Evolutionary conservation across 2,329 filamentous ascomycete genomes (phyloP), one percentile per base, ranked within the genome.

Genomic region (Oidium heveae): DNA sequence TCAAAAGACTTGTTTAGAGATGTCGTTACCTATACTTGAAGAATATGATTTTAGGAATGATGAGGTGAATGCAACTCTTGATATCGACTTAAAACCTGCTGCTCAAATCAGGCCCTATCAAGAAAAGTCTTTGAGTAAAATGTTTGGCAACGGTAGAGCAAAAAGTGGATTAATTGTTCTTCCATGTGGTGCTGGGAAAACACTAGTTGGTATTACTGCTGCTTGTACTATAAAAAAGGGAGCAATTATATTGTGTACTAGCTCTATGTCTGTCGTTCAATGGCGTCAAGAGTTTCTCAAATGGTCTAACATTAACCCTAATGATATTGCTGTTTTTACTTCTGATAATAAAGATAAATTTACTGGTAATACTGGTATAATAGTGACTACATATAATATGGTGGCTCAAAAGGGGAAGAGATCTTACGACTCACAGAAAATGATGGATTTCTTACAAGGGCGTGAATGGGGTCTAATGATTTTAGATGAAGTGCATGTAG

Each of bases 301-400:
- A 62, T 98, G 91, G 91, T 95, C 88, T n/a, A 96, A 96, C 64
- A 94, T 94, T 58, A 84, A 88, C 61, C 86, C 88, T 0, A 82
- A 89, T 60, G 87, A 95, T 63, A 88, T 98, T 63, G 86, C 88
- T 33, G 80, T 94, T 55, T 98, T 98, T 67, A 95, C 91, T 0
- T 89, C 88, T 0, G 87, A 94, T 60, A 86, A 86, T 66, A 98
- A 98, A 68, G 80, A 82, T 54, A 75, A 74, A 55, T 94, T 98
- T 62, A 80, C 82, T 1, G 79, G 88, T 52, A 89, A 86, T 64
- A 94, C 91, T 1, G 91, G 91, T 64, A 88, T 98, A 59, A 93
- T 98, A 60, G 87, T 98, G 54, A 94, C 88, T 12, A 98, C 91
- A 0, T 98, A 98, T 67, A 91, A 86, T 56, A 98, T 98, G 91